Percentiles rank a stretch among this genome's conserved stretches.
Evolutionary conservation across 768 basidiomycete genomes (phyloP).

Genomic region (Amanita molliuscula): DNA sequence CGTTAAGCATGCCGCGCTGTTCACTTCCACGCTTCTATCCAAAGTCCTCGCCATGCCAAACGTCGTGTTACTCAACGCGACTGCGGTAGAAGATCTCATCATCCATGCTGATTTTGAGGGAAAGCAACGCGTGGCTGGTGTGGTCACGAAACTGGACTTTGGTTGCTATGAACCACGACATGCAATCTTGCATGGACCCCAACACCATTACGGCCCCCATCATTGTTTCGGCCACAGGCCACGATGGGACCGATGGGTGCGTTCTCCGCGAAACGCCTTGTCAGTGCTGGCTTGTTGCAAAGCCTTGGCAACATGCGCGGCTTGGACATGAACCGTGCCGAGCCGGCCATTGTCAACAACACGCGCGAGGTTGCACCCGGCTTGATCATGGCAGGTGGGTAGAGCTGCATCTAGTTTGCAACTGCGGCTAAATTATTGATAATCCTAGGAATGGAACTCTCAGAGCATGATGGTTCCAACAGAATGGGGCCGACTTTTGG

Average conservation of each 20-base stretch:
- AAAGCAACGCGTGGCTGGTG: slow-evolving; percentile 39
- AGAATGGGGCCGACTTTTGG: slow-evolving; percentile 76
- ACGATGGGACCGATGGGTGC: slow-evolving; percentile 78
- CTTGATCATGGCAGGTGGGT: slow-evolving; percentile 60
- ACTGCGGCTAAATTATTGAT: not conserved
- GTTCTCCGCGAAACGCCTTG: slow-evolving; percentile 71
- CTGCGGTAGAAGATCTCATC: slow-evolving; percentile 75
- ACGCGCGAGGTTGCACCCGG: slow-evolving; percentile 73
- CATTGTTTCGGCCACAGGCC: slow-evolving; percentile 62
- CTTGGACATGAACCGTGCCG: slow-evolving; percentile 74
- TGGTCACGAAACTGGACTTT: slow-evolving; percentile 45
- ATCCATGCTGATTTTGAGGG: slow-evolving; percentile 47
- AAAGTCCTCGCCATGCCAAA: slow-evolving; percentile 62
- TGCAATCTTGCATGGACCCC: slow-evolving; percentile 72
- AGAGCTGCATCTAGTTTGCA: not conserved
- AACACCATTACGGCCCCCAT: slow-evolving; percentile 77
- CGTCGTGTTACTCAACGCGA: slow-evolving; percentile 69
- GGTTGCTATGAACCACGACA: slow-evolving; percentile 54
- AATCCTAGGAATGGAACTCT: slow-evolving; percentile 64
- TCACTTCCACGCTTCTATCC: slow-evolving; percentile 68
- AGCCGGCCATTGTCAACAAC: slow-evolving; percentile 69
- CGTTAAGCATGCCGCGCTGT: slow-evolving; percentile 74
- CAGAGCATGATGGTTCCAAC: slow-evolving; percentile 72
- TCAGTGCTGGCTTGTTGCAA: slow-evolving; percentile 63
- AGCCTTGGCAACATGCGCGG: slow-evolving; percentile 74